A percentile compares a stretch with the other conserved stretches of the same genome.
Conservation (phyloP, 306 rosid genomes). For the Prosopis cineraria region DNA sequence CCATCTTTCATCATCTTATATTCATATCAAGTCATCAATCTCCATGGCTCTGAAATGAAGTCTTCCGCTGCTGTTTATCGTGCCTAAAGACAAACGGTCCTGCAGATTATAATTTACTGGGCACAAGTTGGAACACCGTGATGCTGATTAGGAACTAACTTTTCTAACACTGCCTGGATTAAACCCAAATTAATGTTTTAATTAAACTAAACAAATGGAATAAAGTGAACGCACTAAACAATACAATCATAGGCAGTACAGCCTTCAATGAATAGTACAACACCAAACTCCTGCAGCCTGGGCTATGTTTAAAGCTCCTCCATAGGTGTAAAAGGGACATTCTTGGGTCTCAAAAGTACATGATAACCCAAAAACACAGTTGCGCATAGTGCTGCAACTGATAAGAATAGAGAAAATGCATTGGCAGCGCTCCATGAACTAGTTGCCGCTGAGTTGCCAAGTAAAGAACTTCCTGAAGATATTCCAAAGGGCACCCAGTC, state of each 20-base stretch:
- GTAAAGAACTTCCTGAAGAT: constrained; percentile 49
- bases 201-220: constrained; percentile 35
- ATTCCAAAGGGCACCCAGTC: constrained; percentile 89
- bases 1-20: too few species aligned
- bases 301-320: constrained; percentile 62
- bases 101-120: constrained; percentile 17
- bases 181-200: constrained; percentile 42
- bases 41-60: not conserved
- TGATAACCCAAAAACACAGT: constrained; percentile 73
- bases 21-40: not conserved
- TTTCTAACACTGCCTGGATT: constrained; percentile 36
- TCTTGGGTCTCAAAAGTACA: constrained; percentile 48
- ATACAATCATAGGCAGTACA: constrained; percentile 56
- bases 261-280: constrained; percentile 45
- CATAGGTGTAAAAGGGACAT: constrained; percentile 58
- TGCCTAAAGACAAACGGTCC: constrained; percentile 9
- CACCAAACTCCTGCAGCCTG: constrained; percentile 33
- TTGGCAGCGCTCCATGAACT: constrained; percentile 63
- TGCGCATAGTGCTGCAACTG: constrained; percentile 84
- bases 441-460: constrained; percentile 35
- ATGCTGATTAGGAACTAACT: constrained; percentile 31
- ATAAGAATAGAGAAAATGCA: constrained; percentile 78
- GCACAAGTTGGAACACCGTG: constrained; percentile 33
- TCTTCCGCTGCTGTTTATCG: not conserved
- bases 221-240: constrained; percentile 47